Base-by-base conservation (phyloP, 441 rosid species). In the Sinapis alba region DNA sequence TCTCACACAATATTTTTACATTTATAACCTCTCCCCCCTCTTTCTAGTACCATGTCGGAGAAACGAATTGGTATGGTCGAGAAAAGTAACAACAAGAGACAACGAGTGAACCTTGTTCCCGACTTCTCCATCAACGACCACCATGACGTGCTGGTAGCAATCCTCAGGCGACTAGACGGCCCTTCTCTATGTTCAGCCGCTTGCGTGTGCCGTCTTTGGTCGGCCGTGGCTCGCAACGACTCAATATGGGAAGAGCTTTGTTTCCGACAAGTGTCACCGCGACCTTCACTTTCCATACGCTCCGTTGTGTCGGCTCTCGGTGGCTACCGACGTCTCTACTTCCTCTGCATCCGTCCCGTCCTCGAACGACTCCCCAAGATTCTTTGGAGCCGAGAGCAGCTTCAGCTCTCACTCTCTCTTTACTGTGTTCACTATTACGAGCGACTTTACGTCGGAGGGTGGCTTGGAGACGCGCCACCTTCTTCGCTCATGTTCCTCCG, bases 151-250 rank as follows among this genome's bases (percentile, higher is more conserved):
- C 95, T 92, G 68, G 69, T 88, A 0, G 98, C 90, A 60, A 84
- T 94, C 73, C 86, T 92, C 56, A 79, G 81, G 36, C 79, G 91
- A 5, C 89, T 94, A 62, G 98, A 94, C 84, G 97, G 94, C 8
- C 89, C 87, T 13, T 90, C 98, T 3, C 91, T 94, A 5, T 78
- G 92, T 45, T 80, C 86, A 56, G 95, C 97, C 16, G 91, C 98
- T 65, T 86, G 95, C 79, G 98, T 92, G 56, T 94, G 98, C 79
- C 89, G 92, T n/a, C 92, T 90, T 64, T 94, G 98, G 98, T 85
- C 84, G 77, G 72, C 87, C 67, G 82, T 89, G 19, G 82, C 90
- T 73, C 86, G 90, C 41, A 81, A 81, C 78, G 97, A 94, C 79
- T 83, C 93, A 9, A 80, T 90, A 53, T 94, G 98, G 98, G 98